Evolutionary conservation across 208 protist species (phyloP).

Genomic region (Trypanosoma mega): DNA sequence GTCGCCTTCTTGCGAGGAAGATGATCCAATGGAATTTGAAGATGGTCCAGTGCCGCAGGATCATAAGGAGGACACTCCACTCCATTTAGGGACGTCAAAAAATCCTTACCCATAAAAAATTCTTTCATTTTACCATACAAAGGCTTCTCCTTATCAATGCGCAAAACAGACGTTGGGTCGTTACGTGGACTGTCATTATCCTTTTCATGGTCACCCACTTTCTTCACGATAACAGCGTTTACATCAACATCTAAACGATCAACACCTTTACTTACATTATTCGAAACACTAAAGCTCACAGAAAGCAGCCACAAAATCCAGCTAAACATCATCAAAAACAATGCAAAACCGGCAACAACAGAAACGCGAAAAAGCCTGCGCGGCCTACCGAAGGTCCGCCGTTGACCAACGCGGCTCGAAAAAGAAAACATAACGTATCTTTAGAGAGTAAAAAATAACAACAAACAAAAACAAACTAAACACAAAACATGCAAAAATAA

Average conservation of each 20-base stretch:
- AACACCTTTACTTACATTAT: too few species aligned
- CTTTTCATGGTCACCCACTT: constrained; percentile 7
- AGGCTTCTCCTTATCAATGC: neutral
- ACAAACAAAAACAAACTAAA: too few species aligned
- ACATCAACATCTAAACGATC: neutral
- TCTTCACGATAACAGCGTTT: neutral
- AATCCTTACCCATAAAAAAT: neutral
- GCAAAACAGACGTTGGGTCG: neutral
- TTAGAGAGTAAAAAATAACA: too few species aligned
- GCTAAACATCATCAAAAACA: too few species aligned
- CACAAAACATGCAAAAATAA: too few species aligned
- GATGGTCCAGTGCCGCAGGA: constrained; percentile 2
- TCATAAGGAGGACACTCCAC: constrained; percentile 11
- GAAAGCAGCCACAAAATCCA: neutral
- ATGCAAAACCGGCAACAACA: too few species aligned
- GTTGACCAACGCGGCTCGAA: too few species aligned
- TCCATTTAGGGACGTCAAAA: neutral
- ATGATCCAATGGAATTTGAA: constrained; percentile 30
- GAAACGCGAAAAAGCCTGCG: too few species aligned
- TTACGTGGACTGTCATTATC: neutral
- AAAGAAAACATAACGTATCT: too few species aligned
- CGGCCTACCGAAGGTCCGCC: too few species aligned
- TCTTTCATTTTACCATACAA: neutral
- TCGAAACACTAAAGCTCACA: neutral
- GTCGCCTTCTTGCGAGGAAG: constrained; percentile 18